phyloP scores from a whole-genome alignment of 2,329 filamentous ascomycete species.

The Paraphoma chrysanthemicola region DNA sequence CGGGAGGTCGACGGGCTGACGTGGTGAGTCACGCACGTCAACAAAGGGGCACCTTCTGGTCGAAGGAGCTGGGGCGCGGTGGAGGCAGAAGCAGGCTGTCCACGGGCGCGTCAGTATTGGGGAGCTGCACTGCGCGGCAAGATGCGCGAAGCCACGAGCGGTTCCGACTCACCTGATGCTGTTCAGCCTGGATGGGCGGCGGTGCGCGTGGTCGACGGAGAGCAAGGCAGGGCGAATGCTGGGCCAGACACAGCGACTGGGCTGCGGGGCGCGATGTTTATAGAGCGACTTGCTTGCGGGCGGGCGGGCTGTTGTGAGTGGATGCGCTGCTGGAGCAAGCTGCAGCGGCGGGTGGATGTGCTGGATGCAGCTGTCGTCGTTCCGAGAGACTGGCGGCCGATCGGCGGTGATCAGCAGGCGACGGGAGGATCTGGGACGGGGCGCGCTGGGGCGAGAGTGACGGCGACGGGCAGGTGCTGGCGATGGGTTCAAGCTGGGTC shows the following conservation, averaged over 20 bases:
- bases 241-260: slow-evolving; percentile 24
- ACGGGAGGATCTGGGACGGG: slow-evolving; percentile 19
- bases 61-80: slow-evolving; percentile 9
- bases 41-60: slow-evolving; percentile 33
- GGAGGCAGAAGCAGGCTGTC: neutral
- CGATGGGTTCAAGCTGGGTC: neutral
- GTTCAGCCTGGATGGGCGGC: slow-evolving; percentile 2
- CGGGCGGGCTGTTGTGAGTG: slow-evolving; percentile 20
- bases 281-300: slow-evolving; percentile 14
- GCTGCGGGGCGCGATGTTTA: slow-evolving; percentile 26
- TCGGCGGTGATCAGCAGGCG: slow-evolving; percentile 44
- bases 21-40: slow-evolving; percentile 32
- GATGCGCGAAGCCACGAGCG: neutral
- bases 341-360: slow-evolving; percentile 28
- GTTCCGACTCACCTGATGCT: neutral
- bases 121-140: neutral
- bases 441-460: neutral
- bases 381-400: slow-evolving; percentile 31
- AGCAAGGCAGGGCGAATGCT: neutral
- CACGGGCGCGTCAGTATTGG: neutral
- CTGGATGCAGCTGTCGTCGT: slow-evolving; percentile 12
- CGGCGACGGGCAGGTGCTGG: neutral
- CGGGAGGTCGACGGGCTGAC: slow-evolving; percentile 31
- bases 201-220: neutral
- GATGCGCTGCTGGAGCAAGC: slow-evolving; percentile 33